Conservation (phyloP, 1,284 basidiomycete genomes). For the Fomes fomentarius region DNA sequence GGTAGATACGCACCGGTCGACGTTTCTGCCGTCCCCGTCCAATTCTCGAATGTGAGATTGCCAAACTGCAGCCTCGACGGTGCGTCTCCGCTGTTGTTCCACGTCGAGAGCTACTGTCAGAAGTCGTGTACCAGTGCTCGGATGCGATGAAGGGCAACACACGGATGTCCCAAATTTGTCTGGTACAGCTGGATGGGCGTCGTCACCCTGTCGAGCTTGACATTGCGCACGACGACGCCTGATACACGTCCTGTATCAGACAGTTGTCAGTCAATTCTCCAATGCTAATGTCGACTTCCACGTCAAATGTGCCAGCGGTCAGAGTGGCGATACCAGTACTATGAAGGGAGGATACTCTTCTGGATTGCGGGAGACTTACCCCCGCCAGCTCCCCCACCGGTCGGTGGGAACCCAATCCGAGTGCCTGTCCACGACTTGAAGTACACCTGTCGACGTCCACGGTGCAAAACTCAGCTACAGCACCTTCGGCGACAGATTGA, state of each 20-base stretch:
- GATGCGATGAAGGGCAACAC: slow-evolving; percentile 14
- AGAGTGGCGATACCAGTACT: too few species aligned
- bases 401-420: slow-evolving; percentile 59
- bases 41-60: slow-evolving; percentile 49
- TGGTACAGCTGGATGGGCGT: slow-evolving; percentile 54
- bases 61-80: slow-evolving; percentile 54
- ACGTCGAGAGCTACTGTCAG: too few species aligned
- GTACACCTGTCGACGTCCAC: slow-evolving; percentile 47
- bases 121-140: too few species aligned
- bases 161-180: slow-evolving; percentile 56
- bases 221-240: slow-evolving; percentile 51
- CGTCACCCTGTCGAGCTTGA: slow-evolving; percentile 50
- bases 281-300: too few species aligned
- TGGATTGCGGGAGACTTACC: too few species aligned
- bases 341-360: too few species aligned
- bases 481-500: slow-evolving; percentile 2
- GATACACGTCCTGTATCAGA: slow-evolving; percentile 50
- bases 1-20: slow-evolving; percentile 41
- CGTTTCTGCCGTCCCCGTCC: slow-evolving; percentile 49
- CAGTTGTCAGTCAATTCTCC: too few species aligned
- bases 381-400: slow-evolving; percentile 62
- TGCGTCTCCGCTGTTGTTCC: slow-evolving; percentile 53
- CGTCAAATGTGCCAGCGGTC: too few species aligned
- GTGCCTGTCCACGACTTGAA: slow-evolving; percentile 68
- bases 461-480: background rate